Percentiles rank a stretch among this genome's conserved stretches.
Conservation (phyloP, 495 filamentous ascomycete genomes). For the Gamarada debralockiae region DNA sequence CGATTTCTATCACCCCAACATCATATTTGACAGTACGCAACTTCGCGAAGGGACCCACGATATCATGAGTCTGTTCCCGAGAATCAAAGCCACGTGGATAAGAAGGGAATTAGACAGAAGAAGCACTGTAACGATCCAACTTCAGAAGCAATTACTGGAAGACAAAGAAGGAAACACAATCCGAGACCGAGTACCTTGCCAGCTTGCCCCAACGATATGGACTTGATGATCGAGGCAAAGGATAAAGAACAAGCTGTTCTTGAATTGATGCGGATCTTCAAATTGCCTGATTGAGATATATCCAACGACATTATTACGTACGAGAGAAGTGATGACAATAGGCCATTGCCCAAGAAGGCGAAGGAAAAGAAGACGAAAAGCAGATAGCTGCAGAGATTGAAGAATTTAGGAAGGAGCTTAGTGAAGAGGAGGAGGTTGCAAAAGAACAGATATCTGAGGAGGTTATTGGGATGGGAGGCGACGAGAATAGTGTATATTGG, state of each 20-base stretch:
- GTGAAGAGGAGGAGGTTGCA: slow-evolving; percentile 41
- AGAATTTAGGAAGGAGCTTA: slow-evolving; percentile 36
- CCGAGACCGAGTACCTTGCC: slow-evolving; percentile 73
- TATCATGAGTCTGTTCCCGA: slow-evolving; percentile 64
- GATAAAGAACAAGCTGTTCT: slow-evolving; percentile 98
- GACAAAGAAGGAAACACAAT: slow-evolving; percentile 79
- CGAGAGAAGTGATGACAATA: slow-evolving; percentile 75
- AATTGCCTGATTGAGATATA: slow-evolving; percentile 69
- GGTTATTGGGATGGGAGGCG: slow-evolving; percentile 85
- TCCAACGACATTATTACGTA: slow-evolving; percentile 79
- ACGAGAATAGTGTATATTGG: slow-evolving; percentile 88
- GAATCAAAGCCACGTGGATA: slow-evolving; percentile 79
- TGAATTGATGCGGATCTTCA: slow-evolving; percentile 85
- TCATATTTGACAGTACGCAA: slow-evolving; percentile 68
- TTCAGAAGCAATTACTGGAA: slow-evolving; percentile 66
- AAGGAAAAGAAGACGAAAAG: slow-evolving; percentile 40
- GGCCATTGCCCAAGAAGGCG: slow-evolving; percentile 42
- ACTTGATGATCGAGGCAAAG: slow-evolving; percentile 98
- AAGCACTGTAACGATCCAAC: slow-evolving; percentile 93
- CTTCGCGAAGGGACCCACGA: slow-evolving; percentile 85
- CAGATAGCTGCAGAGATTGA: slow-evolving; percentile 22
- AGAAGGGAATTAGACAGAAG: slow-evolving; percentile 86
- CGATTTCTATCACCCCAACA: slow-evolving; percentile 96
- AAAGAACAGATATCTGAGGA: slow-evolving; percentile 55
- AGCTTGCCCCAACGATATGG: slow-evolving; percentile 77